These are phyloP conservation scores for Xanthoconium purpureum DNA, from an alignment of 768 basidiomycete genomes.

Conservation along the genomic window DNA sequence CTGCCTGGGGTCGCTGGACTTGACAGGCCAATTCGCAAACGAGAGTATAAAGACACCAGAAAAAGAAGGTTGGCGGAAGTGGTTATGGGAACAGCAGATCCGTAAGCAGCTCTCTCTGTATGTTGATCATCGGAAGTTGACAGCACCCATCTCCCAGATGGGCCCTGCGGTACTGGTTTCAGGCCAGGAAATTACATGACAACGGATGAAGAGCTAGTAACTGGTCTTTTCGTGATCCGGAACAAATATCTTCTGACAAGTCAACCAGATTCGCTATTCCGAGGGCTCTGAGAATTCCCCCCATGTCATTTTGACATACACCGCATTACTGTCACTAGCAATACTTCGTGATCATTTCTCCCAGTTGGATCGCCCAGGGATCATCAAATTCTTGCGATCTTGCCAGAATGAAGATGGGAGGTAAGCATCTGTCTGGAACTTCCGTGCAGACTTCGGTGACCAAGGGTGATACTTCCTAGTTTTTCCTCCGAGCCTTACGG, in stretches of 20 bases:
- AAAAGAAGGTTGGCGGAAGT: constrained; percentile 64
- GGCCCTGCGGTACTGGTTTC: constrained; percentile 65
- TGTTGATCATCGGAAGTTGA: not conserved
- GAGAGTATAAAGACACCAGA: constrained; percentile 48
- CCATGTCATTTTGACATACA: constrained; percentile 93
- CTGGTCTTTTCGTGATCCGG: constrained; percentile 1
- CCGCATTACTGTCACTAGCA: constrained; percentile 77
- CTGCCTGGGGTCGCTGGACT: constrained; percentile 79
- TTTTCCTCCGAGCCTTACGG: constrained; percentile 69
- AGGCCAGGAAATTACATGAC: constrained; percentile 74
- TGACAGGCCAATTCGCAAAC: constrained; percentile 50
- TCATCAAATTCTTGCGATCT: constrained; percentile 61
- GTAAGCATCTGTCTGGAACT: constrained; percentile 38
- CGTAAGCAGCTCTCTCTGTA: constrained; percentile 35
- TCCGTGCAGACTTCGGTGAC: not conserved
- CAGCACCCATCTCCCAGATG: constrained; percentile 36
- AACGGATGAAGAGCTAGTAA: constrained; percentile 20
- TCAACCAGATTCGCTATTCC: constrained; percentile 35
- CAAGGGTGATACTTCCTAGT: constrained; percentile 35
- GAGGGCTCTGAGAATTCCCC: constrained; percentile 58
- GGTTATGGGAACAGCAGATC: constrained; percentile 89
- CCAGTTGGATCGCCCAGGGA: constrained; percentile 61
- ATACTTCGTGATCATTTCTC: constrained; percentile 86
- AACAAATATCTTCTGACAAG: constrained; percentile 4
- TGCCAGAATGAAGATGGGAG: constrained; percentile 85